phyloP scores from a whole-genome alignment of 352 stramenopile genomes.

The Pythium monospermum region DNA sequence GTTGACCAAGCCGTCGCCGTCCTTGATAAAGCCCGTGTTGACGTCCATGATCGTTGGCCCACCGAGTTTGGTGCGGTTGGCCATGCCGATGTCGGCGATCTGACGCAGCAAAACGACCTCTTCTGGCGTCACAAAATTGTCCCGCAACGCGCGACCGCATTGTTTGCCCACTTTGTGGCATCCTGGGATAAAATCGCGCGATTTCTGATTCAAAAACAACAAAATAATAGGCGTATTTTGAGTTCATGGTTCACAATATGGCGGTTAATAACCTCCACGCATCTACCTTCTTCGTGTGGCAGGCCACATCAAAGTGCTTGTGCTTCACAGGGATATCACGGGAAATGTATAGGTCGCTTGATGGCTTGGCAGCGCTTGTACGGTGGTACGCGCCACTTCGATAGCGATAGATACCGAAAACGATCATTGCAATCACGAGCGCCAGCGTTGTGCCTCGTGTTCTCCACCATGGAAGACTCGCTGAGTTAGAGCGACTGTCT shows the following conservation, averaged over 20 bases:
- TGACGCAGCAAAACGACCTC: conserved; percentile 65
- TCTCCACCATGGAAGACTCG: too few species aligned
- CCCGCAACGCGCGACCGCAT: conserved; percentile 64
- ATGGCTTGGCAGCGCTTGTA: background rate
- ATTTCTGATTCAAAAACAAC: conserved; percentile 20
- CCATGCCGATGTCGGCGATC: conserved; percentile 84
- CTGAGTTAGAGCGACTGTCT: background rate
- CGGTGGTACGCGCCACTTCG: background rate
- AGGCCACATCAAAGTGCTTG: conserved; percentile 50
- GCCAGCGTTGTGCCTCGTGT: too few species aligned
- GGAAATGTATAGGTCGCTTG: conserved; percentile 17
- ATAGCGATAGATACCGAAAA: too few species aligned
- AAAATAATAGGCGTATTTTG: background rate
- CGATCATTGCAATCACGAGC: too few species aligned
- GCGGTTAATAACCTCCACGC: too few species aligned
- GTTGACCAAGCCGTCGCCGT: conserved; percentile 84
- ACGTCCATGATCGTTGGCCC: conserved; percentile 92
- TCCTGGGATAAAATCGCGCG: conserved; percentile 43
- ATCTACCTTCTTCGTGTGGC: conserved; percentile 39
- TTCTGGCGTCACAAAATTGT: conserved; percentile 66
- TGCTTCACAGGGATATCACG: conserved; percentile 21
- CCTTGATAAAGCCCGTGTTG: conserved; percentile 86
- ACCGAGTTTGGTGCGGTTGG: conserved; percentile 54
- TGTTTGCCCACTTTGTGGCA: conserved; percentile 58
- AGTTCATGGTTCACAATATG: too few species aligned